Evolutionary conservation across 2,329 filamentous ascomycete genomes (phyloP).

Genomic region (Reticulascus tulasneorum): DNA sequence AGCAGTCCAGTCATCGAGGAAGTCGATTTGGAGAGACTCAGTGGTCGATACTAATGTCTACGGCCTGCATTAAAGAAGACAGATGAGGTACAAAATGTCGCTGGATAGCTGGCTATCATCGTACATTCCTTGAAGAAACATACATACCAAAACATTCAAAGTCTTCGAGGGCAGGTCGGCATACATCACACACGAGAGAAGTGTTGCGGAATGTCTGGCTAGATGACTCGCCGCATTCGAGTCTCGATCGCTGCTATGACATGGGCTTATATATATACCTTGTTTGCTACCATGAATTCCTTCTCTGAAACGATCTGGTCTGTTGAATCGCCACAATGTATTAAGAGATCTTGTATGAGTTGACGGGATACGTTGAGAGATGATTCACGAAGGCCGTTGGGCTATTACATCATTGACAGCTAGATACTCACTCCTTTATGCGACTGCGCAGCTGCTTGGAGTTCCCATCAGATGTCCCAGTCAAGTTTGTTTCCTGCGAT

Average conservation of each 20-base stretch:
- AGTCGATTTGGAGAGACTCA: conserved; percentile 22
- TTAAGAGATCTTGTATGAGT: background rate
- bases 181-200: too few species aligned
- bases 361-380: background rate
- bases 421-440: background rate
- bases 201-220: too few species aligned
- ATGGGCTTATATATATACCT: background rate
- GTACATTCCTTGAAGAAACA: too few species aligned
- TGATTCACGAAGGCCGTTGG: background rate
- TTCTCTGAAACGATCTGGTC: background rate
- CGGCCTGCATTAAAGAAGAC: too few species aligned
- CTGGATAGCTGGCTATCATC: too few species aligned
- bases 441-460: background rate
- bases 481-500: too few species aligned
- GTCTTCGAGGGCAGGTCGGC: too few species aligned
- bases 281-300: background rate
- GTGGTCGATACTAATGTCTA: conserved; percentile 19
- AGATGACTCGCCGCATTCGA: background rate
- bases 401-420: background rate
- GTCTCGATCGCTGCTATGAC: background rate
- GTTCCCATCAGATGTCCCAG: background rate
- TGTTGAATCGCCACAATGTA: background rate
- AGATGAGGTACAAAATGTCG: too few species aligned
- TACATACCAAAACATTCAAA: too few species aligned
- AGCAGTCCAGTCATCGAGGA: conserved; percentile 20